phyloP scores from a whole-genome alignment of 2,329 filamentous ascomycete genomes.

The Curvularia spicifera region DNA sequence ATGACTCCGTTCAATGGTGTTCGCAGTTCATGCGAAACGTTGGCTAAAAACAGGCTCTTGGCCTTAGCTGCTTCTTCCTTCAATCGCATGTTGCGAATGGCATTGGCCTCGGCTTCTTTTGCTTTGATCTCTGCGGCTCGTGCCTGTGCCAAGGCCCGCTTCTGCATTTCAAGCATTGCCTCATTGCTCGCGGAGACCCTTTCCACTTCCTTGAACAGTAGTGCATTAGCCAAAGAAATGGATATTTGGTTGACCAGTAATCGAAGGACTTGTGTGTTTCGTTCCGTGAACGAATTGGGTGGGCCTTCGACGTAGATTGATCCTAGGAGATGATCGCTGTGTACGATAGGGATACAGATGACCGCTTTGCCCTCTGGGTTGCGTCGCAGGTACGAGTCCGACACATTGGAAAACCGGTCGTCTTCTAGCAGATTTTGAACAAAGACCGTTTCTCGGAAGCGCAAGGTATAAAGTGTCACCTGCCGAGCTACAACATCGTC shows the following conservation, averaged over 20 bases:
- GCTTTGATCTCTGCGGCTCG: conserved; percentile 76
- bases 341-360: conserved; percentile 79
- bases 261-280: conserved; percentile 62
- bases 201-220: conserved; percentile 72
- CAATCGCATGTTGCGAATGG: conserved; percentile 78
- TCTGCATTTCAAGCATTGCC: conserved; percentile 79
- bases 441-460: conserved; percentile 78
- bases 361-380: conserved; percentile 76
- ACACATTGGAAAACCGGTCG: conserved; percentile 79
- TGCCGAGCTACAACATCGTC: conserved; percentile 76
- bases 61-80: conserved; percentile 84
- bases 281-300: conserved; percentile 77
- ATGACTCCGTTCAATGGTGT: conserved; percentile 63
- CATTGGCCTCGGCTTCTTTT: conserved; percentile 76
- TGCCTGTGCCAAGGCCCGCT: conserved; percentile 73
- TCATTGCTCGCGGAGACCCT: conserved; percentile 79
- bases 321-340: conserved; percentile 74
- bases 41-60: conserved; percentile 75
- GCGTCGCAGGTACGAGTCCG: conserved; percentile 69
- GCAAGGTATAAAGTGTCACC: conserved; percentile 76
- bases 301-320: conserved; percentile 80
- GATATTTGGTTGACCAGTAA: conserved; percentile 78
- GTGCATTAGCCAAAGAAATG: conserved; percentile 68
- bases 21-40: conserved; percentile 64
- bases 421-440: conserved; percentile 75